Conservation (phyloP, 495 filamentous ascomycete species). For the Thermothielavioides terrestris region DNA sequence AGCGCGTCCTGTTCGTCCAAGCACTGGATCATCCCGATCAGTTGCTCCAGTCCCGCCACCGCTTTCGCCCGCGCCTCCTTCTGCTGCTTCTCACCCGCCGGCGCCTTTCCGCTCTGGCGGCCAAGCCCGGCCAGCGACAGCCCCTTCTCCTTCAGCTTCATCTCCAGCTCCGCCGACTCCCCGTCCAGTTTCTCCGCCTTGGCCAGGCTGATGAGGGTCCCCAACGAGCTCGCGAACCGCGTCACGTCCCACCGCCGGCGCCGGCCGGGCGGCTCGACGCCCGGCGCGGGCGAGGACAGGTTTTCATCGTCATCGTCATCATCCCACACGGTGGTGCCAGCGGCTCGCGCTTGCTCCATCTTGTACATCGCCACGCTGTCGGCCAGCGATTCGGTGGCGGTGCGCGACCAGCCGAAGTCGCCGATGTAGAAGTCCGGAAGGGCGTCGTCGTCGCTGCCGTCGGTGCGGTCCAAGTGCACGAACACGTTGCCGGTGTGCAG, state of each 20-base stretch:
- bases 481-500: constrained; percentile 7
- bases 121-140: too few species aligned
- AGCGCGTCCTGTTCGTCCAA: background rate
- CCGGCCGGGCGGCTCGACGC: background rate
- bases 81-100: too few species aligned
- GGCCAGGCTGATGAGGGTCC: background rate
- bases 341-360: too few species aligned
- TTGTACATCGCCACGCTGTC: background rate
- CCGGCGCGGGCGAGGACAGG: background rate
- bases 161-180: too few species aligned
- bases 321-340: too few species aligned
- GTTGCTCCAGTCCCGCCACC: background rate
- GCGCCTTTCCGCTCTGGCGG: too few species aligned
- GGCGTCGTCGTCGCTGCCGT: background rate
- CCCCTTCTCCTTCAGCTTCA: too few species aligned
- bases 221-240: background rate
- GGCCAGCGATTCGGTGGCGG: background rate
- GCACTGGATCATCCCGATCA: background rate
- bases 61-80: background rate
- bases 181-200: too few species aligned
- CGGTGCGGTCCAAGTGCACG: background rate
- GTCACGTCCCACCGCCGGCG: background rate
- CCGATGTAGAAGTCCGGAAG: constrained; percentile 7
- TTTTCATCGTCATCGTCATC: too few species aligned
- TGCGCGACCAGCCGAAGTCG: constrained; percentile 6